phyloP scores from a whole-genome alignment of 2,329 filamentous ascomycete genomes.

The Sphaerulina vaccinii region DNA sequence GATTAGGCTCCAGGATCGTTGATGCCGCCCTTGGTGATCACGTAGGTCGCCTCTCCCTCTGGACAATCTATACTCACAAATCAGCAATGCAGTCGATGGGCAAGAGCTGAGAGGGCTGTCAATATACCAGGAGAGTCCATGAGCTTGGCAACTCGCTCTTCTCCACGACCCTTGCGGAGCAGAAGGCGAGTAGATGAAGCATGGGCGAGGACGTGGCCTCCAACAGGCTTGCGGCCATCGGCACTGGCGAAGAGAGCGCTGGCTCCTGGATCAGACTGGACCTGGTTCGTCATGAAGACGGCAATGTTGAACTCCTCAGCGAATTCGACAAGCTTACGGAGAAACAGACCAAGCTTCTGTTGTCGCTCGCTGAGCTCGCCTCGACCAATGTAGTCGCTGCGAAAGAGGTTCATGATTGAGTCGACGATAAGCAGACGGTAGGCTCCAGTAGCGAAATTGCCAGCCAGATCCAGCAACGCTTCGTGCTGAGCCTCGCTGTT shows the following conservation, averaged over 20 bases:
- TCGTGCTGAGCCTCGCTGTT: slow-evolving; percentile 68
- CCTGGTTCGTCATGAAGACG: slow-evolving; percentile 68
- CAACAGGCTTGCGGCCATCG: slow-evolving; percentile 66
- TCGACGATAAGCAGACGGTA: slow-evolving; percentile 68
- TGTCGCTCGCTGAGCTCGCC: slow-evolving; percentile 68
- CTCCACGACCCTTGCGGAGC: slow-evolving; percentile 66
- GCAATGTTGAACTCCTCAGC: slow-evolving; percentile 69
- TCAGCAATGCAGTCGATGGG: not conserved
- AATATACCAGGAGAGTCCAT: slow-evolving; percentile 62
- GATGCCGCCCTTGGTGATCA: slow-evolving; percentile 69
- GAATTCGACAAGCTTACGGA: slow-evolving; percentile 63
- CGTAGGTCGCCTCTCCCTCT: slow-evolving; percentile 67
- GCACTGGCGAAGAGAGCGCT: slow-evolving; percentile 66
- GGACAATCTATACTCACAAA: slow-evolving; percentile 57
- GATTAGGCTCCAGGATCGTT: slow-evolving; percentile 61
- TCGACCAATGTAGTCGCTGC: slow-evolving; percentile 65
- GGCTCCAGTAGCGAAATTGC: slow-evolving; percentile 61
- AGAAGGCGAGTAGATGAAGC: slow-evolving; percentile 66
- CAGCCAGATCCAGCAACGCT: slow-evolving; percentile 59
- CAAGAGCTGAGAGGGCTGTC: not conserved
- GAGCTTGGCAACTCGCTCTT: slow-evolving; percentile 69
- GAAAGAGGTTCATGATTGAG: slow-evolving; percentile 68
- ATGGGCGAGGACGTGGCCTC: slow-evolving; percentile 68
- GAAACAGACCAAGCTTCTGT: slow-evolving; percentile 65
- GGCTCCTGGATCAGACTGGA: slow-evolving; percentile 68